Base-by-base conservation (phyloP, 2,329 filamentous ascomycete genomes). In the Aspergillus texensis region DNA sequence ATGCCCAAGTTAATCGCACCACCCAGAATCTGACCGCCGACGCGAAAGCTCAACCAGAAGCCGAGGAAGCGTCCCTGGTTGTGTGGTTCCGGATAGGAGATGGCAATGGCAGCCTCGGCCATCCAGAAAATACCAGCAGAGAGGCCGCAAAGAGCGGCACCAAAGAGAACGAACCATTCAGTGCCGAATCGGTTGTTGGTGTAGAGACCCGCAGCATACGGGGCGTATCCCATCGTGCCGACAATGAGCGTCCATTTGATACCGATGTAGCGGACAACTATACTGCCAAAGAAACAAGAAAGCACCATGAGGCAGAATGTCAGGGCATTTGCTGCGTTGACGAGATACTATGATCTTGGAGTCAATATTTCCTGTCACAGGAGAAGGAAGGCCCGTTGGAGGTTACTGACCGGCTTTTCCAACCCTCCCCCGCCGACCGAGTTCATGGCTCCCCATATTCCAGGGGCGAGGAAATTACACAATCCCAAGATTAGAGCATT, bases 91-190 rank as follows among this genome's bases (percentile, higher is more conserved):
- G 90, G 89, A 67, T 93, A 93, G 0, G 87, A 83, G 24, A 92
- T 85, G 0, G 89, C 89, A 62, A 93, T 91, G 0, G 90, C 89
- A 0, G 88, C 88, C 76, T 93, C 90, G 0, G 89, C 86, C 82
- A 88, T 88, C 90, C 90, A 93, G 75, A 92, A 92, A 0, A 92
- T 81, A 0, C 90, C 90, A 0, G 90, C 90, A 0, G 87, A 89
- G 36, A 91, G 82, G 21, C 90, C 90, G 66, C 90, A 92, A 0
- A 90, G 79, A 0, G 88, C 88, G 0, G 88, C 89, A 0, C 89
- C 90, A 10, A 92, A 75, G 0, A 92, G 81, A 0, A 88, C 84
- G 11, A 92, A 83, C 90, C 90, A 93, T 67, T 89, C 85, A 0
- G 79, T 86, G 1, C 88, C 88, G 69, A 84, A 92, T 0, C 89